Conservation (phyloP, 1,284 basidiomycete species). For the Chalciporus piperatoides region DNA sequence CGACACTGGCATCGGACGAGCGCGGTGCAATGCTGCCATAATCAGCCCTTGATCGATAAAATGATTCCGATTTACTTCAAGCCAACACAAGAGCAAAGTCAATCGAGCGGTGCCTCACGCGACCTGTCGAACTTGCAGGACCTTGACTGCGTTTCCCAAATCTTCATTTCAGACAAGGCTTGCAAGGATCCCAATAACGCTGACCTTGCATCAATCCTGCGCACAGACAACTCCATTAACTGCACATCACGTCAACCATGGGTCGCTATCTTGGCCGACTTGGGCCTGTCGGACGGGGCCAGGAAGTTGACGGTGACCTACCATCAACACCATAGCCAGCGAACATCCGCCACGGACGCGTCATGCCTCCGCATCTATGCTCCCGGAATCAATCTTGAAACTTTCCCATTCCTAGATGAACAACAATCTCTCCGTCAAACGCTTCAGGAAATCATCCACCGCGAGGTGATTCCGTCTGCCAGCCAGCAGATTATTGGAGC, state of each 20-base stretch:
- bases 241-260: neutral
- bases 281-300: neutral
- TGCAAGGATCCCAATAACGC: too few relatives aligned
- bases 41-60: constrained; percentile 9
- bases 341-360: too few relatives aligned
- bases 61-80: constrained; percentile 18
- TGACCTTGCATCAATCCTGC: too few relatives aligned
- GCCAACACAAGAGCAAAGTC: too few relatives aligned
- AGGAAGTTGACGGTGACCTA: neutral
- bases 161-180: neutral
- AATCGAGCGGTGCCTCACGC: too few relatives aligned
- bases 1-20: constrained; percentile 13
- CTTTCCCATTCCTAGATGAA: neutral
- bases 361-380: neutral
- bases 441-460: neutral
- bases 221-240: neutral
- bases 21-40: constrained; percentile 5
- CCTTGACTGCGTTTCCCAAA: neutral
- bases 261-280: neutral
- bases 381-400: neutral
- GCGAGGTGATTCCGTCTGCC: neutral
- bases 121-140: too few relatives aligned
- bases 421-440: neutral
- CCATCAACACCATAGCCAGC: too few relatives aligned
- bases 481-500: too few relatives aligned